Evolutionary conservation across 1,139 yeast species (phyloP), one percentile per base, ranked within the genome.

Genomic region (Hansenula lynferdii): DNA sequence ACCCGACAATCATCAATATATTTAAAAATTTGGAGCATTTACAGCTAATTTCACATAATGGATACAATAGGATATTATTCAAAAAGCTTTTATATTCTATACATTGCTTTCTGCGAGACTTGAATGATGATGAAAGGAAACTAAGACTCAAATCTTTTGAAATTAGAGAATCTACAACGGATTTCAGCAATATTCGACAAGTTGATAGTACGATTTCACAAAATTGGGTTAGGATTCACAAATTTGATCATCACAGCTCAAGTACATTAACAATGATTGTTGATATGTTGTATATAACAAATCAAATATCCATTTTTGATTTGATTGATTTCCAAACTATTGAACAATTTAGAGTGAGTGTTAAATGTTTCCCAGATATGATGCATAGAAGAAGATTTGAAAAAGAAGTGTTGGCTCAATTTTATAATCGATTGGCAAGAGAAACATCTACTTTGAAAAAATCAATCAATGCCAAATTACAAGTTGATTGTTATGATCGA

Each of bases 31-130:
- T 43, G n/a, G 22, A 37, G 7, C n/a, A 17, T 12, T 18, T 41
- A 3, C 28, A 34, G 8, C 6, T 43, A 8, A 35, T 23, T 3
- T 22, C 30, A 8, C 47, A 41, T 35, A 31, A 41, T 36, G 43
- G 44, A 1, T 32, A 37, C 19, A 41, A 32, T 25, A 25, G 44
- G 25, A 8, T 28, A 5, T 10, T 41, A 1, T 35, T 43, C 21
- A 41, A 31, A 36, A 37, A 41, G 18, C 36, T 43, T 14, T 19
- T 42, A 18, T 37, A 27, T 16, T 7, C 31, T 8, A 3, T 43
- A 3, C 26, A 35, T 31, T 18, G 33, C 7, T 19, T 29, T 9
- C 22, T 34, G 17, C 23, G 31, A 14, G n/a, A 16, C 5, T 27
- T 6, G 5, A 26, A 11, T 15, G 28, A 3, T 15, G 18, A 12